Conservation (phyloP, 140 eudicot species). For the Oenanthe javanica region DNA sequence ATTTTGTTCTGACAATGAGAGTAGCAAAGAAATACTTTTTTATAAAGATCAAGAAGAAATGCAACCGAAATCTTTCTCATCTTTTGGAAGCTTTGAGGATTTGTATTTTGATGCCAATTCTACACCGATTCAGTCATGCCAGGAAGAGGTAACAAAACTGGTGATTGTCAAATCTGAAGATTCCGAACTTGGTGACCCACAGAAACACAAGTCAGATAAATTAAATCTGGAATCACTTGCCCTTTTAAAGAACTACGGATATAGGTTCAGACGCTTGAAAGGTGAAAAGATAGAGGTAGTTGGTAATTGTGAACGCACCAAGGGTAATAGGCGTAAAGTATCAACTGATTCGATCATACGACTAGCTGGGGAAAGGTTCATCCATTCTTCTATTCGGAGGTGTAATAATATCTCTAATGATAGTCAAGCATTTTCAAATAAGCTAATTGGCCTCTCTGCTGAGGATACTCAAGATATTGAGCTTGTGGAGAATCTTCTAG, state of each 20-base stretch:
- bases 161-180: constrained; percentile 5
- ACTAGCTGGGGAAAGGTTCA: constrained; percentile 22
- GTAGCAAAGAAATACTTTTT: background rate
- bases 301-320: background rate
- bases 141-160: constrained; percentile 2
- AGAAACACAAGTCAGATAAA: background rate
- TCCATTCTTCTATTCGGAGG: constrained; percentile 2
- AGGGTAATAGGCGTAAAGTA: background rate
- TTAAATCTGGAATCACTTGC: background rate
- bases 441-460: background rate
- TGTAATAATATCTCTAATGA: background rate
- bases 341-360: constrained; percentile 18
- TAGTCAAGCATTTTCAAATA: background rate
- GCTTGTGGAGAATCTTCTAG: background rate
- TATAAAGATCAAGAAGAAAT: background rate
- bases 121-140: constrained; percentile 14
- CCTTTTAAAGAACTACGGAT: constrained; percentile 2
- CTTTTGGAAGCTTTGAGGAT: constrained; percentile 10
- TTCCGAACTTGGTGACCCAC: background rate
- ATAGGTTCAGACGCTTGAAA: constrained; percentile 3
- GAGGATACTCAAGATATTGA: constrained; percentile 6
- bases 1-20: background rate
- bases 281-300: constrained; percentile 1
- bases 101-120: constrained; percentile 14
- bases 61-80: constrained; percentile 1